These are phyloP conservation scores for Exophiala sp. DNA, from an alignment of 2,329 filamentous ascomycete genomes.

Conservation along the genomic window DNA sequence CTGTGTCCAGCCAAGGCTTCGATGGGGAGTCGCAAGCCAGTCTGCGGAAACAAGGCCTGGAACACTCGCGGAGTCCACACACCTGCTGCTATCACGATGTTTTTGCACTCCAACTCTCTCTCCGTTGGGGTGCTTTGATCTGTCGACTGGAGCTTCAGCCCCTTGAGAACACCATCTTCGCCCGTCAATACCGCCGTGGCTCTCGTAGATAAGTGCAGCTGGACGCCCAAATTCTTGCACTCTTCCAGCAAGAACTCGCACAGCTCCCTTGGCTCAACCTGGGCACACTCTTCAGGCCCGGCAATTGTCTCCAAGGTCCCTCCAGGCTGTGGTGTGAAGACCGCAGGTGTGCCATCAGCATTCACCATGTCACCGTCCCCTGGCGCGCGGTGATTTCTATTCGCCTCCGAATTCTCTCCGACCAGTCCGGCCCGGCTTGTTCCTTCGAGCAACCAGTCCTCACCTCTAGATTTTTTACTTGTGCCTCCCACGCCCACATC, in stretches of 20 bases:
- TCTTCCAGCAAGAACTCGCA: conserved; percentile 59
- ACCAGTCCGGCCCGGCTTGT: conserved; percentile 56
- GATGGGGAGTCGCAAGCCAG: conserved; percentile 51
- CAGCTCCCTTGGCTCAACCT: conserved; percentile 62
- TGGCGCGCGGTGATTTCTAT: neutral
- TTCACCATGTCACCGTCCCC: conserved; percentile 27
- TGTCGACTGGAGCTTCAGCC: conserved; percentile 30
- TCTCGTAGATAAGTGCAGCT: conserved; percentile 59
- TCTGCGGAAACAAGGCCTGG: conserved; percentile 55
- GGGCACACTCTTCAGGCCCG: conserved; percentile 55
- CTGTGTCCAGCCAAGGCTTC: conserved; percentile 64
- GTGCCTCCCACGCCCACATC: conserved; percentile 31
- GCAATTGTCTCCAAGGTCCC: conserved; percentile 58
- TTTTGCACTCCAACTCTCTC: conserved; percentile 55
- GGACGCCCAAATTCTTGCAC: conserved; percentile 56
- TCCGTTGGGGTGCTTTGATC: conserved; percentile 35
- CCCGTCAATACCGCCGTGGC: conserved; percentile 51
- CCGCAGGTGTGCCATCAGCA: conserved; percentile 45
- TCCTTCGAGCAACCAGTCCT: conserved; percentile 62
- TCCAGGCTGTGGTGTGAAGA: conserved; percentile 53
- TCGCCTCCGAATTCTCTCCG: conserved; percentile 25
- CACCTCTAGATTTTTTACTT: conserved; percentile 43
- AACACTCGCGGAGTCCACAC: conserved; percentile 67
- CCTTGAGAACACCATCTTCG: conserved; percentile 48
- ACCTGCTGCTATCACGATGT: conserved; percentile 62